These are phyloP conservation scores for Vitis cinerea DNA, from an alignment of 164 flowering plant species.

Conservation along the genomic window DNA sequence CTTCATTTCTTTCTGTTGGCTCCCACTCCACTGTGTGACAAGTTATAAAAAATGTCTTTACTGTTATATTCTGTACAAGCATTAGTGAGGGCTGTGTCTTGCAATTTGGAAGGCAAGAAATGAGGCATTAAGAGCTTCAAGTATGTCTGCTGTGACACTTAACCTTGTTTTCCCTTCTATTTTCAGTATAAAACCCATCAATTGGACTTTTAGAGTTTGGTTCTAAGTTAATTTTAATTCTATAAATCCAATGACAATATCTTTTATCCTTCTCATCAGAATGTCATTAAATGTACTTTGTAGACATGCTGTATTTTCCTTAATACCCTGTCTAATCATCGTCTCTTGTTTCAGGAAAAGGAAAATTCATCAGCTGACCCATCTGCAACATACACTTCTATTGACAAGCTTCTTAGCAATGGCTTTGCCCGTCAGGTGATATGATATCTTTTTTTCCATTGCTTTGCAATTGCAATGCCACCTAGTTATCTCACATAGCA, in stretches of 20 bases:
- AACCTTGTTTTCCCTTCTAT: not conserved
- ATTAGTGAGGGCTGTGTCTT: too few species aligned
- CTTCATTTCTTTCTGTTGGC: too few species aligned
- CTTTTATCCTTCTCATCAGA: not conserved
- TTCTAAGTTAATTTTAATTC: too few species aligned
- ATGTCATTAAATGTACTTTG: not conserved
- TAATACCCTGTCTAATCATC: not conserved
- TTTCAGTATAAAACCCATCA: not conserved
- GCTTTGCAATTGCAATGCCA: not conserved
- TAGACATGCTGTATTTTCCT: not conserved
- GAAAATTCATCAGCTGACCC: conserved; percentile 28
- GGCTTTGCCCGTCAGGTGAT: conserved; percentile 72
- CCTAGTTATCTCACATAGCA: not conserved
- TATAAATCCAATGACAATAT: not conserved
- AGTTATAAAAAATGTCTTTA: too few species aligned
- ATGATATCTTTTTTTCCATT: conserved; percentile 7
- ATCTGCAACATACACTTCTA: conserved; percentile 30
- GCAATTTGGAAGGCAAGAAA: too few species aligned
- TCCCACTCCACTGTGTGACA: too few species aligned
- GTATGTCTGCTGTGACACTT: too few species aligned
- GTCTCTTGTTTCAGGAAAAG: conserved; percentile 37
- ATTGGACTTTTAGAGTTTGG: too few species aligned
- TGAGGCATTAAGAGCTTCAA: too few species aligned
- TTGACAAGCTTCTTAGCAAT: conserved; percentile 66
- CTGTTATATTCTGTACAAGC: too few species aligned